phyloP scores from a whole-genome alignment of 257 asterid species.

The Penstemon newberryi region DNA sequence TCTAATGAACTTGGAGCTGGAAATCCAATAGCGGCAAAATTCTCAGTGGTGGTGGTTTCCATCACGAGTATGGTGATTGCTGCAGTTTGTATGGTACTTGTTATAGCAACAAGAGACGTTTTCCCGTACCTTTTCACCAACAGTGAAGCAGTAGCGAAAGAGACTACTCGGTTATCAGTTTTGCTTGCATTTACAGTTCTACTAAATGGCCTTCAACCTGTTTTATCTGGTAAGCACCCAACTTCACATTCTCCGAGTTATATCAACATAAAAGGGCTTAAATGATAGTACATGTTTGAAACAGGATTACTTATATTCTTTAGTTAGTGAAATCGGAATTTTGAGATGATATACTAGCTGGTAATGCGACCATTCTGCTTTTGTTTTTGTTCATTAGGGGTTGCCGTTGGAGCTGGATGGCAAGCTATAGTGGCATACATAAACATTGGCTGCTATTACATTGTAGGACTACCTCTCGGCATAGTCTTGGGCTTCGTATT shows the following conservation, averaged over 20 bases:
- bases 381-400: slow-evolving; percentile 40
- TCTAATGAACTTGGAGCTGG: slow-evolving; percentile 84
- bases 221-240: slow-evolving; percentile 55
- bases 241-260: background rate
- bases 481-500: slow-evolving; percentile 63
- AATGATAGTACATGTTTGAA: background rate
- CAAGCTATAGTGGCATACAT: slow-evolving; percentile 69
- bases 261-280: background rate
- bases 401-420: slow-evolving; percentile 96
- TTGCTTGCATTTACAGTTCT: slow-evolving; percentile 60
- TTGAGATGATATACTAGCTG: no score
- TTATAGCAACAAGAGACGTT: slow-evolving; percentile 48
- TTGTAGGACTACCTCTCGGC: slow-evolving; percentile 75
- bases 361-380: no score
- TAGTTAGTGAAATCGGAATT: no score
- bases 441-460: slow-evolving; percentile 69
- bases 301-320: no score
- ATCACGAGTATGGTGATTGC: slow-evolving; percentile 53
- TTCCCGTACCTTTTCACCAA: slow-evolving; percentile 66
- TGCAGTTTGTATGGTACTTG: slow-evolving; percentile 38
- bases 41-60: slow-evolving; percentile 70
- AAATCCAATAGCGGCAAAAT: slow-evolving; percentile 64
- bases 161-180: slow-evolving; percentile 54
- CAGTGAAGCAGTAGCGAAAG: slow-evolving; percentile 65
- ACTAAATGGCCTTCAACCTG: slow-evolving; percentile 79